These are phyloP conservation scores for Tetracentron sinense DNA, from an alignment of 164 flowering plant genomes.

Conservation along the genomic window DNA sequence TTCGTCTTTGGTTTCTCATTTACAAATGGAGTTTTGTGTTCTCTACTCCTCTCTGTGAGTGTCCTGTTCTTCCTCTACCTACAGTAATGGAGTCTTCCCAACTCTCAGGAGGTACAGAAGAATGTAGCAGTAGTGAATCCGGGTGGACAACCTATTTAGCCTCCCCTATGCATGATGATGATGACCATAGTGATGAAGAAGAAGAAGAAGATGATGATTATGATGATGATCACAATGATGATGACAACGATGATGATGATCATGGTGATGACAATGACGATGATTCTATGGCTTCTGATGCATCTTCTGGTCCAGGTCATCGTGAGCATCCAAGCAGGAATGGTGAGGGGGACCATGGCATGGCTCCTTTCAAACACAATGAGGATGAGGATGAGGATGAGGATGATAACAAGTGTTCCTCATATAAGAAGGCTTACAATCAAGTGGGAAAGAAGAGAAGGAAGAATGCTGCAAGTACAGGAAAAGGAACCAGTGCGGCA, in stretches of 20 bases:
- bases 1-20: slow-evolving; percentile 12
- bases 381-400: slow-evolving; percentile 18
- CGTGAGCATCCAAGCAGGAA: slow-evolving; percentile 14
- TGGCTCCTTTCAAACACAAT: slow-evolving; percentile 9
- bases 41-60: no score
- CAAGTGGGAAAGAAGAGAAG: slow-evolving; percentile 27
- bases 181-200: slow-evolving; percentile 16
- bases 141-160: slow-evolving; percentile 78
- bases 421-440: slow-evolving; percentile 21
- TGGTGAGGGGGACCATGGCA: slow-evolving; percentile 6
- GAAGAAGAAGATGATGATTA: slow-evolving; percentile 14
- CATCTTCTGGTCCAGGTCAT: slow-evolving; percentile 64
- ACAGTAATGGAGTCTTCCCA: slow-evolving; percentile 43
- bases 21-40: slow-evolving; percentile 9
- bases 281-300: slow-evolving; percentile 88
- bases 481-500: slow-evolving; percentile 18
- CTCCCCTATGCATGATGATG: slow-evolving; percentile 46
- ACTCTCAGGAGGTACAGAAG: slow-evolving; percentile 34
- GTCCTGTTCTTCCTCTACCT: slow-evolving; percentile 4
- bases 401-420: slow-evolving; percentile 8
- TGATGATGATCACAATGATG: not conserved
- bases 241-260: not conserved
- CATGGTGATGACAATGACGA: slow-evolving; percentile 41
- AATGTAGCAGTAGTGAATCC: no score
- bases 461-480: slow-evolving; percentile 6